phyloP scores from a whole-genome alignment of 2,329 filamentous ascomycete genomes.

The Fusarium tanahbumbuense region DNA sequence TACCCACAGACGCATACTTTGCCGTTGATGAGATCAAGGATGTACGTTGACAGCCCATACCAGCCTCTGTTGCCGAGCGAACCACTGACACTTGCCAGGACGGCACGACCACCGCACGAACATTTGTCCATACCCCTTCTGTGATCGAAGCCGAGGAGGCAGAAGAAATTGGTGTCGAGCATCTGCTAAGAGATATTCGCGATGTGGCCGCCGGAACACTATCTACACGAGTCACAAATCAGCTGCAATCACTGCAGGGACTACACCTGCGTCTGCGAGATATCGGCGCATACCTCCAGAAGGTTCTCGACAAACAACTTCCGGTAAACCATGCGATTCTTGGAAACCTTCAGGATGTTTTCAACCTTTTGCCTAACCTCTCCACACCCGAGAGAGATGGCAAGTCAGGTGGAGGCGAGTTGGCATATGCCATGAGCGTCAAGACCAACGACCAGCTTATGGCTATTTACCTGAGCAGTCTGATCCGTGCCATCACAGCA shows the following conservation, averaged over 20 bases:
- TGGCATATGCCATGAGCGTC: slow-evolving; percentile 96
- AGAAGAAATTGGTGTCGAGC: slow-evolving; percentile 98
- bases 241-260: slow-evolving; percentile 96
- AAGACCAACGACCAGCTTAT: slow-evolving; percentile 99
- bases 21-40: slow-evolving; percentile 99
- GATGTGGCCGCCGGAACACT: slow-evolving; percentile 97
- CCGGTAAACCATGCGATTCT: slow-evolving; percentile 98
- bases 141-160: slow-evolving; percentile 99
- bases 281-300: slow-evolving; percentile 94
- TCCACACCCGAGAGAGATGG: slow-evolving; percentile 80
- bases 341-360: slow-evolving; percentile 98
- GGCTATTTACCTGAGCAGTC: slow-evolving; percentile 95
- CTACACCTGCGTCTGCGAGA: slow-evolving; percentile 94
- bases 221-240: slow-evolving; percentile 95
- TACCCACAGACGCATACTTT: slow-evolving; percentile 98
- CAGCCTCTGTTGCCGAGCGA: background rate
- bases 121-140: slow-evolving; percentile 97
- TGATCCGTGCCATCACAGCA: slow-evolving; percentile 94
- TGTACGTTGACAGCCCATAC: slow-evolving; percentile 64
- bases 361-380: slow-evolving; percentile 97
- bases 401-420: slow-evolving; percentile 78
- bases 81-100: slow-evolving; percentile 69
- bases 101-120: slow-evolving; percentile 95
- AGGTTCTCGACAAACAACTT: slow-evolving; percentile 91
- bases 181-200: slow-evolving; percentile 95